These are phyloP conservation scores for Lipomyces mesembrius DNA, from an alignment of 805 yeast genomes.

Conservation along the genomic window DNA sequence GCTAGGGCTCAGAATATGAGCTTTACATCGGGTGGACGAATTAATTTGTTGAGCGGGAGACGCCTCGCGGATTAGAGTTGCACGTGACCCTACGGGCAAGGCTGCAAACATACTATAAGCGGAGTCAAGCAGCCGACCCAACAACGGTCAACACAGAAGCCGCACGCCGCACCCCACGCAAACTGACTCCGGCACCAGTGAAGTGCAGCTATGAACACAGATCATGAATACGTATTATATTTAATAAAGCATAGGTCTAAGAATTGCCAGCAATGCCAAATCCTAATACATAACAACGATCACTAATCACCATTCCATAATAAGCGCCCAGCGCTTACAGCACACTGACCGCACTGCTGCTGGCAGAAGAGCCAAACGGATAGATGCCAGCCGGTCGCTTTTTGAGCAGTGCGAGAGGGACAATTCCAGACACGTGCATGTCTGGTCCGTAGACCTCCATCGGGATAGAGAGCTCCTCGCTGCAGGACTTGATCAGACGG, in stretches of 20 bases:
- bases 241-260: neutral
- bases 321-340: conserved; percentile 9
- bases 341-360: conserved; percentile 19
- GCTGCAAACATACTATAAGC: neutral
- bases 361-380: conserved; percentile 46
- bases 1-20: too few species aligned
- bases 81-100: too few species aligned
- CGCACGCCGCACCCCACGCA: neutral
- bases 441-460: conserved; percentile 59
- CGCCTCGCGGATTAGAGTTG: neutral
- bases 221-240: neutral
- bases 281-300: neutral
- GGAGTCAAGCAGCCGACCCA: neutral
- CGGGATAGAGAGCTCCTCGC: conserved; percentile 52
- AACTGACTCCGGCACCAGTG: too few species aligned
- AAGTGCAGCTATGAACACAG: too few species aligned
- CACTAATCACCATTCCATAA: neutral
- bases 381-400: conserved; percentile 49
- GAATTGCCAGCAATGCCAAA: conserved; percentile 2
- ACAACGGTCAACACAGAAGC: neutral
- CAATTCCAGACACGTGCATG: conserved; percentile 55
- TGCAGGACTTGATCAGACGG: conserved; percentile 51
- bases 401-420: conserved; percentile 50
- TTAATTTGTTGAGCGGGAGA: neutral
- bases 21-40: too few species aligned